Evolutionary conservation across 2,329 filamentous ascomycete species (phyloP).

Genomic region (Xylaria sp.): DNA sequence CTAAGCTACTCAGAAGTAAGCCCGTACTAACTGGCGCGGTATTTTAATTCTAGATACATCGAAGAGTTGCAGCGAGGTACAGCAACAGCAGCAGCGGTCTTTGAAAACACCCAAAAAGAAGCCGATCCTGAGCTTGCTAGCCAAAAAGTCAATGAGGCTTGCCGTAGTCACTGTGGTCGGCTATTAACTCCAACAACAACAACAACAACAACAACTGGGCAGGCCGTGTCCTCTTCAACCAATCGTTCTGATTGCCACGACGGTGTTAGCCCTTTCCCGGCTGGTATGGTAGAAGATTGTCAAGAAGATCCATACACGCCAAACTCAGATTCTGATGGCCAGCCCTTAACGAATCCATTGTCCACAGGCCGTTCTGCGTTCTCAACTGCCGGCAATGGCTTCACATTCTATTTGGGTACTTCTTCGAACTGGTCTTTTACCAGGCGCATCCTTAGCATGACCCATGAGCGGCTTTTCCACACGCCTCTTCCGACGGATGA

Average conservation of each 20-base stretch:
- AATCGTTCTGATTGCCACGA: neutral
- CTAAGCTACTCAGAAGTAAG: neutral
- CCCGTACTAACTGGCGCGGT: neutral
- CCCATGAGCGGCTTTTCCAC: slow-evolving; percentile 2
- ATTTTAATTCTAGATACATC: slow-evolving; percentile 12
- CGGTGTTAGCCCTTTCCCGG: slow-evolving; percentile 3
- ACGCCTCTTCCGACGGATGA: neutral
- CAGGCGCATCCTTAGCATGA: slow-evolving; percentile 10
- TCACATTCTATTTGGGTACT: slow-evolving; percentile 7
- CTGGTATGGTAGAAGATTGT: slow-evolving; percentile 3
- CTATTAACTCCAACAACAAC: too few relatives aligned
- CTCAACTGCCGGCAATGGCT: slow-evolving; percentile 9
- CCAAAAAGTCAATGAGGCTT: neutral
- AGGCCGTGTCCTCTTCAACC: neutral
- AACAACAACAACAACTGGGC: slow-evolving; percentile 2
- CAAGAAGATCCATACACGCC: slow-evolving; percentile 6
- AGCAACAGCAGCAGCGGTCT: slow-evolving; percentile 2
- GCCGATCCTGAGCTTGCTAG: neutral
- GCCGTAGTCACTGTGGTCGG: neutral
- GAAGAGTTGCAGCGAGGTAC: slow-evolving; percentile 14
- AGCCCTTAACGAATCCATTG: slow-evolving; percentile 11
- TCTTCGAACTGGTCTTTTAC: slow-evolving; percentile 19
- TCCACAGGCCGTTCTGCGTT: slow-evolving; percentile 8
- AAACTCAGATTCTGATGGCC: slow-evolving; percentile 1
- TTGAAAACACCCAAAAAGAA: neutral